Evolutionary conservation across 1,139 yeast species (phyloP).

Genomic region (Suzukiozyma palmioleophila): DNA sequence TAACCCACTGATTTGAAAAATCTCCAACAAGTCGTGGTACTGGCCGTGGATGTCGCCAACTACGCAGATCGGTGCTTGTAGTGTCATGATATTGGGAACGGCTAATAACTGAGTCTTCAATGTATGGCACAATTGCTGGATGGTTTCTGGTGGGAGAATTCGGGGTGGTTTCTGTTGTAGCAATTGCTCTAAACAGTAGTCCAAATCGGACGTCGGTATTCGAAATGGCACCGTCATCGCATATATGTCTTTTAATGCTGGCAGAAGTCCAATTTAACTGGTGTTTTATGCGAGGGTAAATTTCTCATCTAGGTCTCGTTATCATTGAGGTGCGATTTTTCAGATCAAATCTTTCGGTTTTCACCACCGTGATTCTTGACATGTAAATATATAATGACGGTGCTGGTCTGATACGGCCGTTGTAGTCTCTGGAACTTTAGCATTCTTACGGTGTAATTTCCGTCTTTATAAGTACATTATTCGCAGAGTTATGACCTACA

Average conservation of each 20-base stretch:
- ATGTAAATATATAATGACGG: too few species aligned
- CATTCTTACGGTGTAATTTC: too few species aligned
- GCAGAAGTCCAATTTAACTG: background rate
- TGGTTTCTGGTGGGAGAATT: slow-evolving; percentile 37
- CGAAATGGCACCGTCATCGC: slow-evolving; percentile 33
- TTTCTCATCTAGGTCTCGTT: too few species aligned
- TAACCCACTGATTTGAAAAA: slow-evolving; percentile 87
- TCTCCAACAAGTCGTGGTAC: slow-evolving; percentile 87
- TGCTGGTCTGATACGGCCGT: too few species aligned
- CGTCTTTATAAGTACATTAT: too few species aligned
- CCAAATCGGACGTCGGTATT: slow-evolving; percentile 37
- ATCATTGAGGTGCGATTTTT: too few species aligned
- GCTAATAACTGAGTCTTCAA: slow-evolving; percentile 35
- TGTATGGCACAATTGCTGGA: slow-evolving; percentile 42
- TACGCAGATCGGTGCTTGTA: slow-evolving; percentile 87
- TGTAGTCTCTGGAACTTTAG: too few species aligned
- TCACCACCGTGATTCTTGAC: too few species aligned
- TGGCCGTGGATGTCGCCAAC: slow-evolving; percentile 99
- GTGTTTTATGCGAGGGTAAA: too few species aligned
- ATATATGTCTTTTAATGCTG: background rate
- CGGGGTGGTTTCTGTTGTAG: slow-evolving; percentile 42
- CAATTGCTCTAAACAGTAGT: slow-evolving; percentile 42
- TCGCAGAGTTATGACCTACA: too few species aligned
- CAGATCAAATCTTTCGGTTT: too few species aligned
- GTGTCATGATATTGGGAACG: slow-evolving; percentile 70